phyloP scores from a whole-genome alignment of 2,329 filamentous ascomycete genomes.

The Diaporthe destruens region DNA sequence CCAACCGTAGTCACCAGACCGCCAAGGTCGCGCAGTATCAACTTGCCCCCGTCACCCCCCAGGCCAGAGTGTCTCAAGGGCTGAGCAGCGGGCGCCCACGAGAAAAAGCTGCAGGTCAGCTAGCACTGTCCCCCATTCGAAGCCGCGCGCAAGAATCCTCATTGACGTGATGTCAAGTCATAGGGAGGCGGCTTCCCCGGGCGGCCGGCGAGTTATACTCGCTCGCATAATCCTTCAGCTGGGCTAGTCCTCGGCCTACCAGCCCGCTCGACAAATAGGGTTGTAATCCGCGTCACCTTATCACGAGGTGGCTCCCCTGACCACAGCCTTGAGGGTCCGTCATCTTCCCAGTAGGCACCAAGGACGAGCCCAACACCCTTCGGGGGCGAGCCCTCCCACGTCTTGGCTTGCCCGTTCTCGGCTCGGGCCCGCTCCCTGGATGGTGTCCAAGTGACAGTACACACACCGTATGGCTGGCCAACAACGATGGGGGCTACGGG shows the following conservation, averaged over 20 bases:
- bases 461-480: constrained; percentile 26
- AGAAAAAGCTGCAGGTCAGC: constrained; percentile 22
- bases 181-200: constrained; percentile 17
- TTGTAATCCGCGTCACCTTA: constrained; percentile 29
- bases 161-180: constrained; percentile 19
- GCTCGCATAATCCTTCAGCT: constrained; percentile 29
- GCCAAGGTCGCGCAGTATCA: constrained; percentile 26
- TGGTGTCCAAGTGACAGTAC: constrained; percentile 19
- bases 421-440: constrained; percentile 3
- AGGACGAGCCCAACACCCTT: constrained; percentile 10
- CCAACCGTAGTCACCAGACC: constrained; percentile 26
- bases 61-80: constrained; percentile 17
- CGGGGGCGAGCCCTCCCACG: constrained; percentile 23
- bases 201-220: constrained; percentile 22
- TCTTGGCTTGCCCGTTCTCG: constrained; percentile 27
- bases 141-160: background rate
- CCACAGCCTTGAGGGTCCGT: constrained; percentile 28
- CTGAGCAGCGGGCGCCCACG: constrained; percentile 28
- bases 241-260: constrained; percentile 26
- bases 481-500: background rate
- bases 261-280: constrained; percentile 35
- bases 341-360: constrained; percentile 15
- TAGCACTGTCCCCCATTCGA: background rate
- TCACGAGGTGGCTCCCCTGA: constrained; percentile 24
- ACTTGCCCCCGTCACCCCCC: background rate